Evolutionary conservation across 305 asterid genomes (phyloP).

Genomic region (Fraxinus platypoda): DNA sequence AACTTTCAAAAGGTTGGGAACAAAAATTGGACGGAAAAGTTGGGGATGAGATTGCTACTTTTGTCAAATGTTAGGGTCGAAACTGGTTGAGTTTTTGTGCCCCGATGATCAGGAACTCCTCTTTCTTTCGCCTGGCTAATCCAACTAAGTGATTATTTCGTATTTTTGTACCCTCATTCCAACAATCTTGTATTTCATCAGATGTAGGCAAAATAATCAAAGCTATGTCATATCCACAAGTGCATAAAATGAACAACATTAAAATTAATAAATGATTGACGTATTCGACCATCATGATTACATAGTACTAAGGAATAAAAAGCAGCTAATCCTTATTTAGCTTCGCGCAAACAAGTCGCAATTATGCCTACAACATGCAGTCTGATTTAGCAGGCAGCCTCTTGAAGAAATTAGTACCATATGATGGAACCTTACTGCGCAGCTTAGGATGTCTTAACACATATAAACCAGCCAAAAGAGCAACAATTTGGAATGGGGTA

Average conservation of each 20-base stretch:
- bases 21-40: background rate
- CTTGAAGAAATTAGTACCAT: conserved; percentile 65
- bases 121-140: background rate
- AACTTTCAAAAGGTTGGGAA: background rate
- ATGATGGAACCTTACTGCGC: conserved; percentile 53
- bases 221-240: background rate
- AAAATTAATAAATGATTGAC: background rate
- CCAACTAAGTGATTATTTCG: background rate
- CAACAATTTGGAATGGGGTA: conserved; percentile 57
- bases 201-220: background rate
- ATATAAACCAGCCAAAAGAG: conserved; percentile 47
- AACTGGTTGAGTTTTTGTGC: background rate
- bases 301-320: background rate
- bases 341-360: background rate
- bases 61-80: background rate
- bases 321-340: background rate
- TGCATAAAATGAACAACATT: background rate
- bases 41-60: background rate
- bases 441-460: conserved; percentile 73
- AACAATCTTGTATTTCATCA: background rate
- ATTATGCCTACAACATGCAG: conserved; percentile 43
- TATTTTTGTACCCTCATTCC: background rate
- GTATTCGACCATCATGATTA: background rate
- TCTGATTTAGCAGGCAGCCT: conserved; percentile 76
- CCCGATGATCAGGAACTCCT: background rate